Percentiles rank a stretch among this genome's conserved stretches.
These are phyloP conservation scores for Calocybe cyanea DNA, from an alignment of 768 basidiomycete species.

Conservation along the genomic window DNA sequence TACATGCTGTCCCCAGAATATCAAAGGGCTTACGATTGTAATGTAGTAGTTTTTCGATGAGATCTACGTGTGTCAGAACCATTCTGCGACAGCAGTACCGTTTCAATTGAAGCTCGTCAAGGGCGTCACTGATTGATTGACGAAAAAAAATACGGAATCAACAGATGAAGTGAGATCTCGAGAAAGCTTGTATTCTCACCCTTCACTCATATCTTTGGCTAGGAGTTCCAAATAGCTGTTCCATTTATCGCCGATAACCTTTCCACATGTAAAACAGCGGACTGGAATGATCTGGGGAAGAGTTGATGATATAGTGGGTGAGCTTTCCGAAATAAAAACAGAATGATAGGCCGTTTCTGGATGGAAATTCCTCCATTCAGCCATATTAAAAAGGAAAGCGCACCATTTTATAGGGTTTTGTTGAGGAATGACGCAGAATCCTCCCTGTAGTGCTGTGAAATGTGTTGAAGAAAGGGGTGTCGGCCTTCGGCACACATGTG, in stretches of 20 bases:
- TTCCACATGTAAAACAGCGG: slow-evolving; percentile 94
- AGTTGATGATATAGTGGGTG: neutral
- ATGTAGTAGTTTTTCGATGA: slow-evolving; percentile 94
- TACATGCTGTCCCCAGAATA: neutral
- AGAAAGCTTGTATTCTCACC: slow-evolving; percentile 46
- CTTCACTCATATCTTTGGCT: slow-evolving; percentile 79
- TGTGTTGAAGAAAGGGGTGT: too few species aligned
- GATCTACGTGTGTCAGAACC: slow-evolving; percentile 96
- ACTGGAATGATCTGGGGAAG: slow-evolving; percentile 89
- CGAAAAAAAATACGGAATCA: too few species aligned
- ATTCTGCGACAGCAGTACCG: slow-evolving; percentile 96
- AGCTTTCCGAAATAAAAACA: too few species aligned
- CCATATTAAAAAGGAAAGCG: too few species aligned
- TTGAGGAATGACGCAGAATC: too few species aligned
- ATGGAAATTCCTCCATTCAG: too few species aligned
- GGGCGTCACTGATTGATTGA: slow-evolving; percentile 61
- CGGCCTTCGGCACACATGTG: too few species aligned
- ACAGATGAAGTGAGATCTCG: neutral
- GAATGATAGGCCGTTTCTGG: too few species aligned
- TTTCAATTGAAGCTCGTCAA: slow-evolving; percentile 85
- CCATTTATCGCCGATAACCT: slow-evolving; percentile 98
- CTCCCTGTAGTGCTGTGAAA: too few species aligned
- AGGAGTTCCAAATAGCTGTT: slow-evolving; percentile 80
- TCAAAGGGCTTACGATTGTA: slow-evolving; percentile 75
- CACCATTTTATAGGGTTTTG: too few species aligned